Conservation (phyloP, 2,329 filamentous ascomycete genomes). For the Colletotrichum kahawae region DNA sequence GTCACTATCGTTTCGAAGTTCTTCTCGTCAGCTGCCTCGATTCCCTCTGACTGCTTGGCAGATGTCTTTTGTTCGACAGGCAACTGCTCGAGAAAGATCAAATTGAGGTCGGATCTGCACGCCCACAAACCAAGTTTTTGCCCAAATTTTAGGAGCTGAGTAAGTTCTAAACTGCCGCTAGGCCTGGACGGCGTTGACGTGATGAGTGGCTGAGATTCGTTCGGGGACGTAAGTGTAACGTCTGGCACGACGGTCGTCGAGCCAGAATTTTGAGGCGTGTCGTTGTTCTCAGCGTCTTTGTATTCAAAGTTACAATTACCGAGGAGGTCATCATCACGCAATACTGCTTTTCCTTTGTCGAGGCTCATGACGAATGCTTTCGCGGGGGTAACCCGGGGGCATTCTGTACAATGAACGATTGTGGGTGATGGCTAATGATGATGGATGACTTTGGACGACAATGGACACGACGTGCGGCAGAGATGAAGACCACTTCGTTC, state of each 20-base stretch:
- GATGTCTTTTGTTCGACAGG: neutral
- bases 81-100: neutral
- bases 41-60: neutral
- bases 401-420: fast-evolving
- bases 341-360: neutral
- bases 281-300: neutral
- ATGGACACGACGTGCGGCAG: neutral
- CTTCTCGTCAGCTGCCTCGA: neutral
- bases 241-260: neutral
- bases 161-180: neutral
- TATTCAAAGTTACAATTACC: neutral
- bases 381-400: neutral
- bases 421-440: neutral
- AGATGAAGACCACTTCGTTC: neutral
- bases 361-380: neutral
- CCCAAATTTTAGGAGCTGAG: neutral
- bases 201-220: neutral
- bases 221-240: neutral
- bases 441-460: neutral
- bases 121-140: neutral
- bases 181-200: neutral
- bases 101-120: neutral
- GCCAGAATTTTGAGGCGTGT: neutral
- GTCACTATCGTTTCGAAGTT: neutral
- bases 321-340: neutral